A percentile compares a stretch with the other conserved stretches of the same genome.
Evolutionary conservation across 202 grass and related monocot genomes (phyloP).

Genomic region (Schoenoplectus tabernaemontani): DNA sequence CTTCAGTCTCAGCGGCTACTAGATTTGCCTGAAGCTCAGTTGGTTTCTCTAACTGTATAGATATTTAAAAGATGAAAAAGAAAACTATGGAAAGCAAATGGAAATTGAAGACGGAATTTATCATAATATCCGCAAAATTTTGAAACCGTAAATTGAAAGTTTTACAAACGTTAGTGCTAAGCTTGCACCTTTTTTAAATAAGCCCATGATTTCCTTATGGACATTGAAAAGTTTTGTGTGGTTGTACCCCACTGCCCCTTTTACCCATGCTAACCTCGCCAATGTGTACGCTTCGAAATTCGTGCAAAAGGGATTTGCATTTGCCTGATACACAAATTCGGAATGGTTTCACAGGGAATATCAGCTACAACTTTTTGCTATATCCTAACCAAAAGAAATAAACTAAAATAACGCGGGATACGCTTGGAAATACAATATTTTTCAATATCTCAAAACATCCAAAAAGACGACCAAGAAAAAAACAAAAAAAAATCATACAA

Average conservation of each 20-base stretch:
- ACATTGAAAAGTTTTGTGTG: neutral
- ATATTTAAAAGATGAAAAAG: slow-evolving; percentile 1
- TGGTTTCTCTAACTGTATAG: slow-evolving; percentile 62
- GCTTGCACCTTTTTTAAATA: slow-evolving; percentile 7
- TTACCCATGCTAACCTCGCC: neutral
- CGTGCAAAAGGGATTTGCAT: slow-evolving; percentile 20
- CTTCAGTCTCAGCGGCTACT: slow-evolving; percentile 33
- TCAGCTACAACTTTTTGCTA: neutral
- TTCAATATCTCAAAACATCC: neutral
- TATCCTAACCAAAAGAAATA: too few species aligned
- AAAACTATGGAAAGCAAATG: too few species aligned
- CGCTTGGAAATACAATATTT: neutral
- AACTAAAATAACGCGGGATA: neutral
- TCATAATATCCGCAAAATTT: neutral
- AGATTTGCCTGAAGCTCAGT: slow-evolving; percentile 41
- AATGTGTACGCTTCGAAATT: slow-evolving; percentile 5
- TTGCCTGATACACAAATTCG: too few species aligned
- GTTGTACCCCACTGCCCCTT: neutral
- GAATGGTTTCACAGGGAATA: neutral
- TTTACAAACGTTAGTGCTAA: neutral
- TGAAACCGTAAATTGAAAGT: neutral
- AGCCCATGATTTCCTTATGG: slow-evolving; percentile 11
- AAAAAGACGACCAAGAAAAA: neutral
- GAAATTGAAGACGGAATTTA: slow-evolving; percentile 18
- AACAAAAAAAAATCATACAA: neutral